Percentiles rank a stretch among this genome's conserved stretches.
Conservation (phyloP, 805 yeast genomes). For the Metschnikowia corniflorae region DNA sequence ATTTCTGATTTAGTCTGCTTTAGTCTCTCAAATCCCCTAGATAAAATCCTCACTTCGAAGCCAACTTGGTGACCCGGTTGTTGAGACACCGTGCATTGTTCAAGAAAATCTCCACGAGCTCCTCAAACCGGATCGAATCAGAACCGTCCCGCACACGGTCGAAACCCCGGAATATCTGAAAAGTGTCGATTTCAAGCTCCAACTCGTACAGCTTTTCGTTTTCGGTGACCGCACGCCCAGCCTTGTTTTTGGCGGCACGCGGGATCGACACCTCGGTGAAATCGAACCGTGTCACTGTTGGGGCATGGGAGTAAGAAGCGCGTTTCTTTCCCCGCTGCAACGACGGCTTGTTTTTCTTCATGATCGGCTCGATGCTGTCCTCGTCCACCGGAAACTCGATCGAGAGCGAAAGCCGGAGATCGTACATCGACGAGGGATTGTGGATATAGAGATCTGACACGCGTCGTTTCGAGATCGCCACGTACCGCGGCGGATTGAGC, state of each 20-base stretch:
- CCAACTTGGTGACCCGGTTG: slow-evolving; percentile 41
- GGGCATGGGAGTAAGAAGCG: slow-evolving; percentile 65
- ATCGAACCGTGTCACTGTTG: slow-evolving; percentile 70
- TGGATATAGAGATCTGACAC: slow-evolving; percentile 69
- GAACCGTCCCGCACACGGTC: slow-evolving; percentile 38
- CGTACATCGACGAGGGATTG: slow-evolving; percentile 75
- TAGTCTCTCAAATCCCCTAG: neutral
- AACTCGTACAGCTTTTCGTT: slow-evolving; percentile 36
- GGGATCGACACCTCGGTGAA: slow-evolving; percentile 56
- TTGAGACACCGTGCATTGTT: slow-evolving; percentile 56
- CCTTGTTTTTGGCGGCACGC: slow-evolving; percentile 29
- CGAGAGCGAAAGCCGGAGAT: slow-evolving; percentile 70
- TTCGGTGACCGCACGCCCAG: slow-evolving; percentile 35
- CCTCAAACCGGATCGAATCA: slow-evolving; percentile 56
- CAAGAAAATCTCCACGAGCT: slow-evolving; percentile 52
- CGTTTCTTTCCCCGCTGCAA: slow-evolving; percentile 69
- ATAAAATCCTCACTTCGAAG: slow-evolving; percentile 15
- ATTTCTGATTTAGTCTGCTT: neutral
- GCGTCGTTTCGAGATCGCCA: slow-evolving; percentile 69
- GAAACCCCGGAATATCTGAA: slow-evolving; percentile 39
- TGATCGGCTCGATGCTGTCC: slow-evolving; percentile 48
- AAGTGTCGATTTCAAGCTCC: slow-evolving; percentile 40
- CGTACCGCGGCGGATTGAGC: slow-evolving; percentile 62
- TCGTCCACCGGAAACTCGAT: slow-evolving; percentile 71
- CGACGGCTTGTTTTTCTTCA: slow-evolving; percentile 51